Evolutionary conservation across 176 grass and related monocot species (phyloP), one percentile per base, ranked within the genome.

Genomic region (Eleusine coracana): DNA sequence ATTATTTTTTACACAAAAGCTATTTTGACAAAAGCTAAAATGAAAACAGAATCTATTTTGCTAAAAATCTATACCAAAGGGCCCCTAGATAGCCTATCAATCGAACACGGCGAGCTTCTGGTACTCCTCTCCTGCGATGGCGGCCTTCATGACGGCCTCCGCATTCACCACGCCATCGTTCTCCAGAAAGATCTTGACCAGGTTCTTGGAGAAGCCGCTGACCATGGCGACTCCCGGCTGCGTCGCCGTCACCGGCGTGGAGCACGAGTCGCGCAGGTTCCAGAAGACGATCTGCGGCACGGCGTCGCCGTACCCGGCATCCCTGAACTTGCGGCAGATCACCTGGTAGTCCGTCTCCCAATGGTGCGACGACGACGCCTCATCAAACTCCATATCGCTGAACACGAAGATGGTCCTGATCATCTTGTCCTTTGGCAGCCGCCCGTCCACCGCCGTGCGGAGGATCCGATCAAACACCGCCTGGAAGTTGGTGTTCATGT

Each of bases 331-430:
- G 74, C 74, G 67, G 45, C 70, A 45, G 17, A 87, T 81, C 21
- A 46, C 75, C 75, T 87, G 75, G 81, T 91, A 81, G 37, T 91
- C 89, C 65, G 80, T 87, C 52, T 87, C 89, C 89, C 85, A 91
- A 0, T 21, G 7, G 8, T 10, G 3, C 66, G 49, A 51, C 34
- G 80, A 83, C 21, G 92, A 92, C 50, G 91, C 94, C 70, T 66
- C 0, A 31, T 97, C 94, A 79, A 97, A 97, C 78, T 97, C 94
- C 94, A 97, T 92, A 80, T 97, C 89, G 66, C 91, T 97, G 88
- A 94, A 97, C 56, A 94, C 91, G 38, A 97, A 88, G 45, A 92
- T 66, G 49, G 45, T 74, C 76, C 60, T 73, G 65, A 90, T 80
- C 88, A 90, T 90, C 83, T 49, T 76, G 8, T 83, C 84, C 45